Percentiles rank a stretch among this genome's conserved stretches.
These are phyloP conservation scores for Tylopilus sp. DNA, from an alignment of 768 basidiomycete species.

Conservation along the genomic window DNA sequence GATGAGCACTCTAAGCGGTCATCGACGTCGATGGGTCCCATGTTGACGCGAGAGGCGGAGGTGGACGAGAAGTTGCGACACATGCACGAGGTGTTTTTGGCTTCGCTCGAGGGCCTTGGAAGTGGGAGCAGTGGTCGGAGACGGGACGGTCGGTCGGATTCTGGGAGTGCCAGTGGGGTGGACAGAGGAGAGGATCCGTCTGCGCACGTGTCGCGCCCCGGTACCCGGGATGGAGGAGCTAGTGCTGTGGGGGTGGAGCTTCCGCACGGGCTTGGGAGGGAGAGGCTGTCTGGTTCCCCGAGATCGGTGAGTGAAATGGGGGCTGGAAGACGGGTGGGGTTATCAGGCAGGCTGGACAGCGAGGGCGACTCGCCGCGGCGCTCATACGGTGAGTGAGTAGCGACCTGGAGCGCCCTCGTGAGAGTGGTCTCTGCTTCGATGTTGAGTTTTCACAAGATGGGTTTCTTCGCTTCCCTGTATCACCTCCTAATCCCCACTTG, in stretches of 20 bases:
- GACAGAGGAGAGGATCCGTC: slow-evolving; percentile 7
- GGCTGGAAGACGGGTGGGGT: slow-evolving; percentile 30
- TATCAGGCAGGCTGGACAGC: slow-evolving; percentile 37
- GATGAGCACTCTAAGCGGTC: slow-evolving; percentile 21
- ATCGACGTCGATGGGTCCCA: slow-evolving; percentile 39
- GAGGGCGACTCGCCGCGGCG: slow-evolving; percentile 23
- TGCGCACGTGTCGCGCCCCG: slow-evolving; percentile 3
- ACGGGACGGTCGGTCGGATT: slow-evolving; percentile 15
- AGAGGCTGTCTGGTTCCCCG: slow-evolving; percentile 29
- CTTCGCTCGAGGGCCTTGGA: slow-evolving; percentile 59
- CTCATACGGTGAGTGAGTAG: slow-evolving; percentile 6
- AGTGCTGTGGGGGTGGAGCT: slow-evolving; percentile 8
- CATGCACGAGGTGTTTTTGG: slow-evolving; percentile 69
- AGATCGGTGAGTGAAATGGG: slow-evolving; percentile 28
- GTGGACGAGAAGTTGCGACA: slow-evolving; percentile 59
- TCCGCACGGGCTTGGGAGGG: slow-evolving; percentile 19
- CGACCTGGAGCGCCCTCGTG: too few species aligned
- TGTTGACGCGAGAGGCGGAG: slow-evolving; percentile 64
- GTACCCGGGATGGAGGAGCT: slow-evolving; percentile 5
- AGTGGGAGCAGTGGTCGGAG: slow-evolving; percentile 32
- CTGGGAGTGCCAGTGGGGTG: slow-evolving; percentile 10
- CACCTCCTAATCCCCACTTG: background rate
- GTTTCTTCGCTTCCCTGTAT: background rate
- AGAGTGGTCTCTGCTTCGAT: background rate
- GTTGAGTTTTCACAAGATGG: background rate